Evolutionary conservation across 106 monocot species (phyloP).

Genomic region (Vanilla planifolia): DNA sequence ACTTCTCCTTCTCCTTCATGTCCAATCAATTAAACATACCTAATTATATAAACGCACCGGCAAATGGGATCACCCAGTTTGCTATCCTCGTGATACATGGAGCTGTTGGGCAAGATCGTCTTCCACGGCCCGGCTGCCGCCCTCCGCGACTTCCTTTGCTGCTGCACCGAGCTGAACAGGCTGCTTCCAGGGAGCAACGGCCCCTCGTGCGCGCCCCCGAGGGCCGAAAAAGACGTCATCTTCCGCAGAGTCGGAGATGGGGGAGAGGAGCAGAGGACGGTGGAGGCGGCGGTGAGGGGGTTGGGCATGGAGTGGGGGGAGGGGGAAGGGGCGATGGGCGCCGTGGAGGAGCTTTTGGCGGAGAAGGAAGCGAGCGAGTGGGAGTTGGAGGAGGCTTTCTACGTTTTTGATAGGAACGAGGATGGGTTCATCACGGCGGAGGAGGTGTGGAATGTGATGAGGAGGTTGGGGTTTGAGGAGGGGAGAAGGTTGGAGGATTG

Average conservation of each 20-base stretch:
- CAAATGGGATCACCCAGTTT: background rate
- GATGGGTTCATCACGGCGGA: conserved; percentile 38
- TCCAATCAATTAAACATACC: background rate
- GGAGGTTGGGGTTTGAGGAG: conserved; percentile 26
- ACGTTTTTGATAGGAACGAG: conserved; percentile 44
- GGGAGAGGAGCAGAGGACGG: background rate
- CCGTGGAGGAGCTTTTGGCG: conserved; percentile 14
- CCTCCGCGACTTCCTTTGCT: background rate
- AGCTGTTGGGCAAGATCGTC: background rate
- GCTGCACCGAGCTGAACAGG: background rate
- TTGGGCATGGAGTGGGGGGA: background rate
- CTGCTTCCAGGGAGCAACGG: background rate
- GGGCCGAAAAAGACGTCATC: background rate
- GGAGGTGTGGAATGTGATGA: conserved; percentile 40
- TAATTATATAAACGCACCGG: background rate
- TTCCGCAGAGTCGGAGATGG: background rate
- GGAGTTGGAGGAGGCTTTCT: conserved; percentile 42
- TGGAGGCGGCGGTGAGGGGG: background rate
- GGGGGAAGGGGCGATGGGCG: background rate
- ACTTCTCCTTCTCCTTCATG: conserved; percentile 1
- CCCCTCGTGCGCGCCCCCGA: background rate
- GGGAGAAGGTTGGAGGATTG: conserved; percentile 24
- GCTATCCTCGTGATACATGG: background rate
- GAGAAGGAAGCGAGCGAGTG: conserved; percentile 36
- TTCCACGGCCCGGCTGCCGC: background rate